Conservation (phyloP, 257 asterid genomes). For the Lantana camara region DNA sequence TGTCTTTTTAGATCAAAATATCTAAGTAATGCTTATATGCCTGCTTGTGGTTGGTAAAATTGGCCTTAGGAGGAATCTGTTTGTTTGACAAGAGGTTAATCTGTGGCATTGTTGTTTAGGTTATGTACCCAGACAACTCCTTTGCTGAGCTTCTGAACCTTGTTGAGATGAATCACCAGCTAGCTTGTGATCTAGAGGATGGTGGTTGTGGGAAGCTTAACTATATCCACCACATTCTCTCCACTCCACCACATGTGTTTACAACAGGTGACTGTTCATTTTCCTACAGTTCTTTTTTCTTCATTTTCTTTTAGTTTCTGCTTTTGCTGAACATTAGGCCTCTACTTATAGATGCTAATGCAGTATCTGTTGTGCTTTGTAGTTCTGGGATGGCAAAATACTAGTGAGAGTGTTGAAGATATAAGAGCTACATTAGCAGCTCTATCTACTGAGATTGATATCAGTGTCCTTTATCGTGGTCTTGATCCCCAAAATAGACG, state of each 20-base stretch:
- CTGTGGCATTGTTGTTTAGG: constrained; percentile 50
- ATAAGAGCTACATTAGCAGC: constrained; percentile 75
- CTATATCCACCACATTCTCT: constrained; percentile 83
- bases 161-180: constrained; percentile 94
- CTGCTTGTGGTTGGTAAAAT: constrained; percentile 5
- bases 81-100: constrained; percentile 22
- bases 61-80: constrained; percentile 2
- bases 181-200: constrained; percentile 89
- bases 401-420: constrained; percentile 77
- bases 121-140: constrained; percentile 74
- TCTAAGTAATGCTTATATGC: constrained; percentile 6
- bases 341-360: background rate
- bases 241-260: constrained; percentile 84
- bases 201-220: constrained; percentile 90
- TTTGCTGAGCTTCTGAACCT: constrained; percentile 81
- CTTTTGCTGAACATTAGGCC: constrained; percentile 10
- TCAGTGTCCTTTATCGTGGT: constrained; percentile 83
- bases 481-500: constrained; percentile 82
- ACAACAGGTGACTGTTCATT: constrained; percentile 60
- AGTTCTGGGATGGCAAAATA: constrained; percentile 98
- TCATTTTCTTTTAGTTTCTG: background rate
- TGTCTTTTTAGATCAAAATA: constrained; percentile 22
- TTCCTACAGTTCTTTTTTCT: constrained; percentile 16
- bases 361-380: constrained; percentile 34
- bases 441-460: constrained; percentile 83